Conservation (phyloP, 768 basidiomycete species). For the button mushroom (Agaricus bisporus) region DNA sequence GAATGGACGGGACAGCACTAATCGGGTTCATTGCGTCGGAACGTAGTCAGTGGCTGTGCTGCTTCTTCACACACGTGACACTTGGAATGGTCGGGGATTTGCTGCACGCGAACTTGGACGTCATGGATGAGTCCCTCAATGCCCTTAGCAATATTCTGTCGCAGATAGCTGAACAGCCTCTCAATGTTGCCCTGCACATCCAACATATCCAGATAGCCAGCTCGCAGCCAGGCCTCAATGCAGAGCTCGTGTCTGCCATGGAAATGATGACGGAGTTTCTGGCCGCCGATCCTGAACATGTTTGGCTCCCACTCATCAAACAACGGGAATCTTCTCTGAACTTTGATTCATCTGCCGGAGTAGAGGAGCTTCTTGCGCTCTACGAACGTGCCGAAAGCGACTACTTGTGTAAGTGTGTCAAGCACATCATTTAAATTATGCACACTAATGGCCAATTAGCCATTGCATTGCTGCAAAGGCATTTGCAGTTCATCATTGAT, state of each 20-base stretch:
- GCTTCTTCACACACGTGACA: constrained; percentile 4
- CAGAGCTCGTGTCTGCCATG: constrained; percentile 54
- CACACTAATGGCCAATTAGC: constrained; percentile 35
- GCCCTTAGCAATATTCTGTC: constrained; percentile 56
- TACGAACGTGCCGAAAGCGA: constrained; percentile 67
- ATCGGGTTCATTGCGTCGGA: background rate
- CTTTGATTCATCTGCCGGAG: constrained; percentile 44
- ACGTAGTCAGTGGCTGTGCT: constrained; percentile 1
- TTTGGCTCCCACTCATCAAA: constrained; percentile 69
- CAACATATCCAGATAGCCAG: constrained; percentile 61
- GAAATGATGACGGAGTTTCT: constrained; percentile 61
- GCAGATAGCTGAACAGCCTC: constrained; percentile 51
- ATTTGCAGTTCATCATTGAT: constrained; percentile 54
- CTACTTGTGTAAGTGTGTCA: constrained; percentile 63
- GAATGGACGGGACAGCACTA: constrained; percentile 1
- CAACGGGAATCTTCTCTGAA: constrained; percentile 44
- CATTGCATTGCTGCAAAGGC: constrained; percentile 65
- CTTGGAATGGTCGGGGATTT: background rate
- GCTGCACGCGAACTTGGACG: constrained; percentile 1
- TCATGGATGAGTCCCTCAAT: constrained; percentile 62
- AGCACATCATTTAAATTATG: background rate
- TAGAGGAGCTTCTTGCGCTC: constrained; percentile 50
- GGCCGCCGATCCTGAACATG: constrained; percentile 53
- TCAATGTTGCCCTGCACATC: constrained; percentile 56
- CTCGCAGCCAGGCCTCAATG: constrained; percentile 48